Percentiles rank a stretch among this genome's conserved stretches.
Conservation (phyloP, 176 grass and related monocot species). For the Eleusine coracana region DNA sequence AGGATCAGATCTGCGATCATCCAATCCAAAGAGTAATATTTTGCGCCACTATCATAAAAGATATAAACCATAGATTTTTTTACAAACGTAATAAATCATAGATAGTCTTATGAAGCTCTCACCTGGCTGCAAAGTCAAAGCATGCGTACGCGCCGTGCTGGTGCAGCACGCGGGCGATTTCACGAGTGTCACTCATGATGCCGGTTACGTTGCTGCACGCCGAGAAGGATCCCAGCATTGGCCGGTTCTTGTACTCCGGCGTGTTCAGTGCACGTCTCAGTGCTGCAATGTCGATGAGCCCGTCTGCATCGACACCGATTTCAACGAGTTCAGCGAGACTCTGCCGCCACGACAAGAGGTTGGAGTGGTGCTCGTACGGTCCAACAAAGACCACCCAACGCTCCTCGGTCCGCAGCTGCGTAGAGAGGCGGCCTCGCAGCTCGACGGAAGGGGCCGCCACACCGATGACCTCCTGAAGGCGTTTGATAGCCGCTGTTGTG, state of each 20-base stretch:
- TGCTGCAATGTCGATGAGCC: conserved; percentile 51
- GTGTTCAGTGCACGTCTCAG: conserved; percentile 34
- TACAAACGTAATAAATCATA: neutral
- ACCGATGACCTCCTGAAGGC: conserved; percentile 73
- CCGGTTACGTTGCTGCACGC: too few relatives aligned
- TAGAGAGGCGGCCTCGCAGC: neutral
- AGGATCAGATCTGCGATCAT: too few relatives aligned
- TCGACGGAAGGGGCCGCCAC: conserved; percentile 40
- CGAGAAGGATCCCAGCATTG: too few relatives aligned
- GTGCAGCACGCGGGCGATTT: conserved; percentile 9
- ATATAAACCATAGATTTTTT: too few relatives aligned
- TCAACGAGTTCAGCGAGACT: conserved; percentile 76
- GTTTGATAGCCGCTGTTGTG: conserved; percentile 71
- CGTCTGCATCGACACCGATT: conserved; percentile 51
- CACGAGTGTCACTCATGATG: too few relatives aligned
- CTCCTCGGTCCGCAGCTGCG: conserved; percentile 47
- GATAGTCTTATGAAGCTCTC: neutral
- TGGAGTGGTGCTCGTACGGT: conserved; percentile 84
- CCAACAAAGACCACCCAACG: conserved; percentile 76
- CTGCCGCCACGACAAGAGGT: conserved; percentile 75
- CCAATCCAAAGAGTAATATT: neutral
- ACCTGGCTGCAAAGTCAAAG: conserved; percentile 83
- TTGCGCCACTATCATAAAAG: neutral
- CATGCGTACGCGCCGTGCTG: conserved; percentile 73
- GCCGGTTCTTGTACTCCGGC: too few relatives aligned